phyloP scores from a whole-genome alignment of 1,284 basidiomycete genomes.

The Stereum hirsutum region DNA sequence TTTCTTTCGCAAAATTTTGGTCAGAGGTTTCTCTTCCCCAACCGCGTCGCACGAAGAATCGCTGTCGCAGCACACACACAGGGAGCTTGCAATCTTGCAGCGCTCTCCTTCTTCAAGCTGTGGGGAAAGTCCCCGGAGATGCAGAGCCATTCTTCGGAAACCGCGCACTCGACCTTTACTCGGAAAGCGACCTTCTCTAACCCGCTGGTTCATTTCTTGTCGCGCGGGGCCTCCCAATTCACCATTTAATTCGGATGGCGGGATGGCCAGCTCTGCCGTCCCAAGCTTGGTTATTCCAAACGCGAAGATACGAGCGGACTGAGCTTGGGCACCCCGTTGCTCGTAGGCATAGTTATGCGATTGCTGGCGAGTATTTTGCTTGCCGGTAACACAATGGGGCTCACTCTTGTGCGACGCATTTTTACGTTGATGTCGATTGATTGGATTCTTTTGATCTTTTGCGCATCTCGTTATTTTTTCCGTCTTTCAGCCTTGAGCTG shows the following conservation, averaged over 20 bases:
- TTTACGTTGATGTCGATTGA: slow-evolving; percentile 33
- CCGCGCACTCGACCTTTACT: slow-evolving; percentile 30
- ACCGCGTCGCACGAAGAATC: slow-evolving; percentile 65
- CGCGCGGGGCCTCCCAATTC: slow-evolving; percentile 29
- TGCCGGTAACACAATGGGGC: slow-evolving; percentile 78
- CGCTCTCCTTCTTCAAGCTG: slow-evolving; percentile 44
- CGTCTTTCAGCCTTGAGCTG: background rate
- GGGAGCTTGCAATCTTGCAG: slow-evolving; percentile 34
- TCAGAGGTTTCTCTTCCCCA: slow-evolving; percentile 4
- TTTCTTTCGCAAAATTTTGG: background rate
- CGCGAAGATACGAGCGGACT: slow-evolving; percentile 71
- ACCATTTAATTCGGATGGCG: slow-evolving; percentile 2
- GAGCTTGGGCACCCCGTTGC: slow-evolving; percentile 47
- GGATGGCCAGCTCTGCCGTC: slow-evolving; percentile 10
- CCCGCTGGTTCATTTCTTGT: slow-evolving; percentile 18
- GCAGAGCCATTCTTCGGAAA: slow-evolving; percentile 41
- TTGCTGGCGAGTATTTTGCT: slow-evolving; percentile 34
- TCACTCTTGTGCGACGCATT: slow-evolving; percentile 67
- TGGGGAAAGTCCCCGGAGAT: slow-evolving; percentile 91
- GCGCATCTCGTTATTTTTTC: slow-evolving; percentile 7
- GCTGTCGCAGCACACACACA: slow-evolving; percentile 76
- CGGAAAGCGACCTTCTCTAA: slow-evolving; percentile 70
- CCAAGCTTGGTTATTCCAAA: slow-evolving; percentile 6
- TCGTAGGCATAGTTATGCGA: slow-evolving; percentile 85
- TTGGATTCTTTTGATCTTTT: slow-evolving; percentile 16